These are phyloP conservation scores for Umbellularia californica DNA, from an alignment of 164 flowering plant genomes.

Conservation along the genomic window DNA sequence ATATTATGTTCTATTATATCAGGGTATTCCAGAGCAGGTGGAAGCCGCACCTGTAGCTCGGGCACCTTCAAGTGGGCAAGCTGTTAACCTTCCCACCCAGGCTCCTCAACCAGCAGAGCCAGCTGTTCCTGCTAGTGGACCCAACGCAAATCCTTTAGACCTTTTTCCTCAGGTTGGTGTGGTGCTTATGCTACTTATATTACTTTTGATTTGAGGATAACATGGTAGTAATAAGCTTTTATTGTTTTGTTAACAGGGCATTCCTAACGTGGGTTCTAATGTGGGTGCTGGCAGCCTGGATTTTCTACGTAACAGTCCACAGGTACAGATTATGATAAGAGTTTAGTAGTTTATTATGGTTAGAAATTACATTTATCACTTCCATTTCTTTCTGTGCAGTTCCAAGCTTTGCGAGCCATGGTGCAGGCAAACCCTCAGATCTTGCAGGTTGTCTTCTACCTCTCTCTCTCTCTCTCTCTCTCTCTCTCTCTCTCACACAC, in stretches of 20 bases:
- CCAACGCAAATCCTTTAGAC: constrained; percentile 87
- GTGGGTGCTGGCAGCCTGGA: constrained; percentile 73
- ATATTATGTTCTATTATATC: not conserved
- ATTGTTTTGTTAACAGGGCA: constrained; percentile 44
- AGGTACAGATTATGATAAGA: constrained; percentile 32
- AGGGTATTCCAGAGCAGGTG: constrained; percentile 93
- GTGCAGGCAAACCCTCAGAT: constrained; percentile 75
- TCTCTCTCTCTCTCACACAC: not conserved
- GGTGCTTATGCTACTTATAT: not conserved
- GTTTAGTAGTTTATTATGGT: not conserved
- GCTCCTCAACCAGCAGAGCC: constrained; percentile 59
- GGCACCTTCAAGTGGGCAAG: constrained; percentile 38
- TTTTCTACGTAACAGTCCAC: constrained; percentile 84
- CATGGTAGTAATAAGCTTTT: not conserved
- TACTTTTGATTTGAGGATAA: not conserved
- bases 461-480: not conserved
- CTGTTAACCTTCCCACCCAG: constrained; percentile 39
- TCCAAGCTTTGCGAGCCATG: constrained; percentile 67
- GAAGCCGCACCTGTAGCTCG: constrained; percentile 61
- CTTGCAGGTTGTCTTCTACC: constrained; percentile 38
- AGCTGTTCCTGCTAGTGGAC: constrained; percentile 61
- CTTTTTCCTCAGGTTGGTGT: constrained; percentile 83
- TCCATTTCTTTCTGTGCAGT: constrained; percentile 27
- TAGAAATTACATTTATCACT: not conserved
- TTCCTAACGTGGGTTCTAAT: constrained; percentile 65